These are phyloP conservation scores for Claviceps quebecensis DNA, from an alignment of 2,329 filamentous ascomycete species.

Conservation along the genomic window DNA sequence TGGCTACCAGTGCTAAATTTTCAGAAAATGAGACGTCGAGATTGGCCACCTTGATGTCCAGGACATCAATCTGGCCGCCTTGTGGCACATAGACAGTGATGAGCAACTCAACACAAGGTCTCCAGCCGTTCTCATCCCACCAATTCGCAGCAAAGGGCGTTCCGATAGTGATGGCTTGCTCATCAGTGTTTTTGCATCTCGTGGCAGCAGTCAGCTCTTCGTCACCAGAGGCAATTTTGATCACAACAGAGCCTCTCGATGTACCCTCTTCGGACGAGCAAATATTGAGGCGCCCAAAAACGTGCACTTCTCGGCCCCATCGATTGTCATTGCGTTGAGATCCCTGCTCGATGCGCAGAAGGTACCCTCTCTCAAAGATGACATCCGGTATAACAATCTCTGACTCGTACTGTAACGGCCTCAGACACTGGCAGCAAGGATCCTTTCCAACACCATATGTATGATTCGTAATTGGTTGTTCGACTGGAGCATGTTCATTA, in stretches of 20 bases:
- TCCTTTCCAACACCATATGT: slow-evolving; percentile 3
- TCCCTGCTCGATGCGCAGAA: slow-evolving; percentile 27
- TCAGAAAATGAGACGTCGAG: slow-evolving; percentile 27
- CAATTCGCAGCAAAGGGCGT: slow-evolving; percentile 23
- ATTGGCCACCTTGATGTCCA: slow-evolving; percentile 24
- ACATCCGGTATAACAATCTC: slow-evolving; percentile 12
- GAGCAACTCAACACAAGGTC: slow-evolving; percentile 15
- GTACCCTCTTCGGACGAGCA: slow-evolving; percentile 20
- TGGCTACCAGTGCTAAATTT: slow-evolving; percentile 23
- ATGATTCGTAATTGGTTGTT: too few species aligned
- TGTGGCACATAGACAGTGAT: slow-evolving; percentile 33
- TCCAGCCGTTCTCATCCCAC: slow-evolving; percentile 12
- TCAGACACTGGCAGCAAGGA: too few species aligned
- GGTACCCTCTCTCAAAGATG: slow-evolving; percentile 20
- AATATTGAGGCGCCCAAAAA: slow-evolving; percentile 33
- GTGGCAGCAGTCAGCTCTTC: slow-evolving; percentile 21
- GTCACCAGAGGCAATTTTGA: slow-evolving; percentile 34
- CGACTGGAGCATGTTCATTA: slow-evolving; percentile 9
- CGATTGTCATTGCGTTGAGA: slow-evolving; percentile 10
- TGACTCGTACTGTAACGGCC: too few species aligned
- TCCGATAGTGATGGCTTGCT: slow-evolving; percentile 26
- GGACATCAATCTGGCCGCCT: slow-evolving; percentile 20
- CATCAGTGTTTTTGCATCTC: slow-evolving; percentile 10
- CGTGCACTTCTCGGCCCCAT: slow-evolving; percentile 17
- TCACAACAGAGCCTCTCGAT: slow-evolving; percentile 23